Evolutionary conservation across 2,329 filamentous ascomycete species (phyloP), one percentile per base, ranked within the genome.

Genomic region (Aspergillus carbonarius): DNA sequence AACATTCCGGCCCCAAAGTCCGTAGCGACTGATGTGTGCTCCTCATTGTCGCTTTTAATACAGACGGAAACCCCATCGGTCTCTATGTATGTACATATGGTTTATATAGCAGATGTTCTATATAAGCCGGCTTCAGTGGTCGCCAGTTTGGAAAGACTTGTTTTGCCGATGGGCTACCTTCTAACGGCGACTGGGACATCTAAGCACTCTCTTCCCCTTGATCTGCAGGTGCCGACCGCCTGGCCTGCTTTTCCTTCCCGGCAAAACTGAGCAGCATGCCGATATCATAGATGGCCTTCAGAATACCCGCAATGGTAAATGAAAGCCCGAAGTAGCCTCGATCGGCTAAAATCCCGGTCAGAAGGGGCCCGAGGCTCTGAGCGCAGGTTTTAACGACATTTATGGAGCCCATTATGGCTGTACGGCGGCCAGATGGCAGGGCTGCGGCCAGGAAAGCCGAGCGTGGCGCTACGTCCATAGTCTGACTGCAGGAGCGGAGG

Each of bases 401-500:
- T 3, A 90, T 79, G 0, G 87, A 77, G 0, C 89, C 89, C 83
- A 92, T 87, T 10, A 90, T 83, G 0, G 87, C 86, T 0, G 89
- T 92, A 1, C 89, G 82, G 71, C 92, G 88, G 2, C 80, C 77
- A 0, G 88, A 82, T 9, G 84, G 81, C 3, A 92, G 80, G 0
- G 86, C 82, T 1, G 86, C 84, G 0, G 89, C 84, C 1, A 92
- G 73, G 69, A 92, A 91, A 0, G 89, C 89, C 3, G 84, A 82
- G 8, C 88, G 82, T 0, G 89, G 89, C 0, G 87, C 88, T 20
- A 84, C 82, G 64, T 92, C 89, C 88, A 92, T 92, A 50, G 80
- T 85, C 56, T 85, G 82, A 0, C 83, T 82, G 60, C 83, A 85
- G 0, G 87, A 80, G 7, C 89, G 83, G 10, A 88, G 76, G 15